Conservation (phyloP, 129 eudicot genomes). For the Chrysanthemum makinoi region DNA sequence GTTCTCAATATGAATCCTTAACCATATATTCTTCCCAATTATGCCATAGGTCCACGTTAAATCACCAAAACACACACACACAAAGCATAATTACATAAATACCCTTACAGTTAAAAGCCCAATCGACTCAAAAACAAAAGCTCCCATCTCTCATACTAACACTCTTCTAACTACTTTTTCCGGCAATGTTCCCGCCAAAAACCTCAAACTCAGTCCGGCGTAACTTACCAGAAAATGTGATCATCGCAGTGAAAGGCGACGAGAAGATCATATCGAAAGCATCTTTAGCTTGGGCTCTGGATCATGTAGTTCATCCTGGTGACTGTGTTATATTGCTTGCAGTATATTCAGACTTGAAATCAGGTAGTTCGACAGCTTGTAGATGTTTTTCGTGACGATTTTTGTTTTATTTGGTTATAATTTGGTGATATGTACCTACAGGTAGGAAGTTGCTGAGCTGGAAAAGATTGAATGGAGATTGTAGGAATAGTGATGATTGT, state of each 20-base stretch:
- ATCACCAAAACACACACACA: no score
- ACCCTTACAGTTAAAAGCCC: no score
- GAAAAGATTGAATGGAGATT: constrained; percentile 51
- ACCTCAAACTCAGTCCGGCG: constrained; percentile 6
- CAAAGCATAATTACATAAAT: no score
- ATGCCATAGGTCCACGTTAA: no score
- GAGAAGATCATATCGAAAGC: constrained; percentile 62
- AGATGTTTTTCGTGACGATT: not conserved
- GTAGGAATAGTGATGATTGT: constrained; percentile 43
- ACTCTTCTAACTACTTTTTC: not conserved
- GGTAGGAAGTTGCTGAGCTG: constrained; percentile 64
- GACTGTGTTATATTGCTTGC: constrained; percentile 77
- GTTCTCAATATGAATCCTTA: no score
- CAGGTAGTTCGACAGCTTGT: not conserved
- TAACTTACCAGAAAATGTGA: constrained; percentile 42
- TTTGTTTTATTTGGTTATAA: not conserved
- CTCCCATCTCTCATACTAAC: not conserved
- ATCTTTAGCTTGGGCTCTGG: constrained; percentile 81
- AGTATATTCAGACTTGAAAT: constrained; percentile 41
- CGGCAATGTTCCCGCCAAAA: constrained; percentile 69
- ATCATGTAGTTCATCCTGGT: constrained; percentile 70
- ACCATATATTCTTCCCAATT: no score
- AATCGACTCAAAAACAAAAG: no score
- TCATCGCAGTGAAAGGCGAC: constrained; percentile 81
- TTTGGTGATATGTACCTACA: constrained; percentile 14